Evolutionary conservation across 176 grass and related monocot genomes (phyloP), one percentile per base, ranked within the genome.

Genomic region (Thalia dealbata): DNA sequence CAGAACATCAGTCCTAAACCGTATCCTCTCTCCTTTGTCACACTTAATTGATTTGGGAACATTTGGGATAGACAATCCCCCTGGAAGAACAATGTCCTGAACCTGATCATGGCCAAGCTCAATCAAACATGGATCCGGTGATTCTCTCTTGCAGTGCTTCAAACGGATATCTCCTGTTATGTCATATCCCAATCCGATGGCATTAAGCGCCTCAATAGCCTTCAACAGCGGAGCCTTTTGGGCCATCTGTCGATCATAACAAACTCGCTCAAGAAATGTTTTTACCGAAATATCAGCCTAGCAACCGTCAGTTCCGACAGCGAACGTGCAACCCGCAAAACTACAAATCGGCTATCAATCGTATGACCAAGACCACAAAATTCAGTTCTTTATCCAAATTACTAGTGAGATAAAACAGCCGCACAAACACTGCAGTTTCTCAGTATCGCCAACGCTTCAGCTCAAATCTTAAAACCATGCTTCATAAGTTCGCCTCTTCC

Each of bases 101-200:
- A 76, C 29, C 46, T 84, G 71, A 0, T 70, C 72, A 56, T 78
- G 80, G 65, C 86, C 83, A n/a, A 97, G 79, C 61, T 92, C 87
- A 51, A 97, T 91, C 76, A 97, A 85, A 28, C 64, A 81, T 14
- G 88, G 83, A 75, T 96, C 86, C 9, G 83, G 23, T 19, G 11
- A 54, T 28, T 46, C 35, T 16, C 75, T 84, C 76, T 91, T 91
- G 85, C 95, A 97, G 65, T 44, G 84, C 78, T 92, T 97, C 73
- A 97, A 83, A n/a, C 87, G 82, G 70, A 91, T 56, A 82, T 97
- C 95, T 24, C 24, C 82, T 3, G 83, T 81, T 38, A 97, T 64
- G 61, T 97, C 95, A 50, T 93, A 97, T 58, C 95, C 95, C 45
- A 97, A 72, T 18, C 90, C 95, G 12, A 97, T 88, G 46, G 95